Percentiles rank a stretch among this genome's conserved stretches.
phyloP scores from a whole-genome alignment of 257 asterid species.

The Solanum clarkiae region DNA sequence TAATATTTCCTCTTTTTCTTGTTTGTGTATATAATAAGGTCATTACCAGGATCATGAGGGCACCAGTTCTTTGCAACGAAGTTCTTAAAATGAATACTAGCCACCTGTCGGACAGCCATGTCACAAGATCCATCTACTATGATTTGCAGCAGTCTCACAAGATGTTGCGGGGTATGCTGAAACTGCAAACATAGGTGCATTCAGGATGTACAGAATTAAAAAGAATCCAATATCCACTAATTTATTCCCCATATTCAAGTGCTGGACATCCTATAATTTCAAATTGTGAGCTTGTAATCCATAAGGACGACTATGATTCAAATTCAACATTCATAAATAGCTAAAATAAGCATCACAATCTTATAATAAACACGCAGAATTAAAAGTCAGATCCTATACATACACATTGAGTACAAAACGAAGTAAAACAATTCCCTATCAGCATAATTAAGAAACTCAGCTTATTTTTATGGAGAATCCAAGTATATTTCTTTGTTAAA shows the following conservation, averaged over 20 bases:
- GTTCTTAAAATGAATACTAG: constrained; percentile 92
- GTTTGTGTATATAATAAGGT: not conserved
- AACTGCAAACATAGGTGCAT: constrained; percentile 33
- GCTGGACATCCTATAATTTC: not conserved
- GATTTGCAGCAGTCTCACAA: constrained; percentile 94
- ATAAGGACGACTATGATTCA: not conserved
- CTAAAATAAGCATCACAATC: not conserved
- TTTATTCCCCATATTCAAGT: not conserved
- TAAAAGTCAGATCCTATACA: not conserved
- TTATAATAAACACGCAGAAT: not conserved
- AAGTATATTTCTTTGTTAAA: not conserved
- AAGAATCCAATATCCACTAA: not conserved
- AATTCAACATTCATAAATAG: not conserved
- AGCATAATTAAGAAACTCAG: not conserved
- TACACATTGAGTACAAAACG: not conserved
- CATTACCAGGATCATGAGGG: constrained; percentile 67
- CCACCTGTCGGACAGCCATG: constrained; percentile 87
- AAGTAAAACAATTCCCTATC: not conserved
- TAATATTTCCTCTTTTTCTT: not conserved
- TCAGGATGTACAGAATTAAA: not conserved
- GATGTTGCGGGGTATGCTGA: constrained; percentile 81
- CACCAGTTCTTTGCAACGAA: constrained; percentile 79
- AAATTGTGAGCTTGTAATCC: not conserved
- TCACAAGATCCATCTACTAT: constrained; percentile 71
- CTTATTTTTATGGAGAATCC: not conserved